Evolutionary conservation across 495 filamentous ascomycete species (phyloP).

Genomic region (Xylaria scruposa): DNA sequence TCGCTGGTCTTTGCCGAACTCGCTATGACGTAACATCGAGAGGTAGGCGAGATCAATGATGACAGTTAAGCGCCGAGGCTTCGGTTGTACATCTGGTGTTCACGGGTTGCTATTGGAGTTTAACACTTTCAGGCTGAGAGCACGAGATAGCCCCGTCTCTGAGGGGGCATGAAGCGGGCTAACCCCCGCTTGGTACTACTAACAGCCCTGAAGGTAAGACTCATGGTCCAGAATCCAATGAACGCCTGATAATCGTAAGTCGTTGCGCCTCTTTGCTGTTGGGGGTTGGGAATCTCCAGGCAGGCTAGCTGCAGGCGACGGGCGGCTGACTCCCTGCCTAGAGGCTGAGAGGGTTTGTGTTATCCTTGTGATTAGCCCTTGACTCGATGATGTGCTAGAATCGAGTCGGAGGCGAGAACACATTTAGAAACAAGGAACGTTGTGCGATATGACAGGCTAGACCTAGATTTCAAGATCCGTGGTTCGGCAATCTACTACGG

Average conservation of each 20-base stretch:
- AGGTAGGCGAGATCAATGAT: not conserved
- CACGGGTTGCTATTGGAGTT: not conserved
- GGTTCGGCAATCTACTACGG: not conserved
- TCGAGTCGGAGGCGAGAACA: not conserved
- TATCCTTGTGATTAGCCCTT: slow-evolving; percentile 2
- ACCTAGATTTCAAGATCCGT: not conserved
- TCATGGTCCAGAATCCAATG: not conserved
- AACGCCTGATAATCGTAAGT: not conserved
- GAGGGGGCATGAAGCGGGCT: not conserved
- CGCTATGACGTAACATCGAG: not conserved
- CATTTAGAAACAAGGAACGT: not conserved
- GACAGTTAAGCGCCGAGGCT: slow-evolving; percentile 8
- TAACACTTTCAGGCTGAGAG: not conserved
- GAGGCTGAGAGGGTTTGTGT: not conserved
- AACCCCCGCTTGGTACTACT: slow-evolving; percentile 1
- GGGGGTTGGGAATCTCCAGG: not conserved
- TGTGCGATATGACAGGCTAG: not conserved
- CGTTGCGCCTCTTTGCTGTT: not conserved
- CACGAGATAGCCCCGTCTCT: not conserved
- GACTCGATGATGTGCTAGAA: not conserved
- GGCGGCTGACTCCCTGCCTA: slow-evolving; percentile 14
- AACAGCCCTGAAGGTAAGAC: not conserved
- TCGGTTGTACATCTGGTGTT: not conserved
- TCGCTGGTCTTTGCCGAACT: not conserved
- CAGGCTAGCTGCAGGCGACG: not conserved